A percentile compares a stretch with the other conserved stretches of the same genome.
phyloP scores from a whole-genome alignment of 2,329 filamentous ascomycete genomes.

The Blastomyces gilchristii region DNA sequence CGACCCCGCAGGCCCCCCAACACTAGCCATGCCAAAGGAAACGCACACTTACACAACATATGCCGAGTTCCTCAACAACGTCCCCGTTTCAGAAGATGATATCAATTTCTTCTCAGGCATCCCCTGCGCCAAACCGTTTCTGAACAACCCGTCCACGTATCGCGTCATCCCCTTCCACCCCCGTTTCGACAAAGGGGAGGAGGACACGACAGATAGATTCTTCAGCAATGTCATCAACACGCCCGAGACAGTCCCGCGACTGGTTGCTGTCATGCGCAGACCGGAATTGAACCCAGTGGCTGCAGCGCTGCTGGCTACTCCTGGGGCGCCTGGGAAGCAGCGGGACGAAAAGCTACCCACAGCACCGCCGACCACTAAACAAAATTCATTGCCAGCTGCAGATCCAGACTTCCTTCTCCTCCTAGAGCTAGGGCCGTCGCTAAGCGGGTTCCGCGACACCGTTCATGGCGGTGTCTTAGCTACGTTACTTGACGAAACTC shows the following conservation, averaged over 20 bases:
- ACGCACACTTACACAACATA: neutral
- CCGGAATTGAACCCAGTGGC: neutral
- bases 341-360: neutral
- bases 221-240: slow-evolving; percentile 16
- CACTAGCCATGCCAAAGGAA: neutral
- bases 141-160: neutral
- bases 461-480: slow-evolving; percentile 17
- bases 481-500: slow-evolving; percentile 37
- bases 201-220: slow-evolving; percentile 15
- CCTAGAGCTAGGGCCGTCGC: slow-evolving; percentile 12
- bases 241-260: slow-evolving; percentile 15
- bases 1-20: neutral
- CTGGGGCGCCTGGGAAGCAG: neutral
- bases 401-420: slow-evolving; percentile 14
- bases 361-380: neutral
- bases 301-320: neutral
- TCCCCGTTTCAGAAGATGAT: neutral
- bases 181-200: slow-evolving; percentile 9
- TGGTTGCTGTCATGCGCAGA: slow-evolving; percentile 14
- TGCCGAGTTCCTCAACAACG: slow-evolving; percentile 1
- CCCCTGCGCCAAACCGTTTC: neutral
- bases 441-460: slow-evolving; percentile 15
- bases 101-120: neutral
- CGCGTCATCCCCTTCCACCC: slow-evolving; percentile 12
- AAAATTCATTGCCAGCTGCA: neutral